Evolutionary conservation across 306 rosid genomes (phyloP), one percentile per base, ranked within the genome.

Genomic region (Hippophae gyantsensis): DNA sequence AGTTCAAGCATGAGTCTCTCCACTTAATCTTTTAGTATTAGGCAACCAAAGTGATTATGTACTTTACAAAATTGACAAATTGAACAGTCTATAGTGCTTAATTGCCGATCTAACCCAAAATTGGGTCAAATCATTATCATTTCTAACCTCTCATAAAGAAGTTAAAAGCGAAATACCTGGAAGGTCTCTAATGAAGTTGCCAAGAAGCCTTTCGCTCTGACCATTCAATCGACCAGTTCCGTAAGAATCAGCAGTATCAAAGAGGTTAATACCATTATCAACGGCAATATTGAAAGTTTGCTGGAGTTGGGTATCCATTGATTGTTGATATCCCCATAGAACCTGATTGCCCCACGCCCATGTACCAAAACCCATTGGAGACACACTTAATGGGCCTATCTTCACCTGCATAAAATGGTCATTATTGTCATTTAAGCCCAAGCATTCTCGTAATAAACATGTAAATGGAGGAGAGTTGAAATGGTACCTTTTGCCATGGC

Each of bases 291-390:
- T 78, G 75, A 92, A 87, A 40, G 82, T 48, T 58, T 71, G 86
- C 52, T 92, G 96, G 62, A 92, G 98, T 60, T 87, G 93, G 55
- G 44, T 38, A 73, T 92, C 96, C 98, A 87, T 92, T 26, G 96
- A 79, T 69, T 87, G 79, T 60, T 75, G 73, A 65, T 92, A 92
- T 0, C 93, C 95, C 96, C 98, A 92, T 9, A 92, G 82, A 52
- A 92, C 57, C 60, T 92, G 96, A 81, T 87, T 92, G 47, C 98
- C 98, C 98, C 98, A 92, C 23, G 98, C 98, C 98, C 98, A 92
- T 0, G 96, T 92, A 67, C 96, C 98, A 57, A 87, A 78, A 51
- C 95, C 96, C 95, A 92, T 92, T 7, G 95, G 98, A 60, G 96
- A 92, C 13, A 92, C 87, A 73, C 68, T 87, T 27, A 85, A 59